phyloP scores from a whole-genome alignment of 306 rosid genomes.

The Prunus mongolica region DNA sequence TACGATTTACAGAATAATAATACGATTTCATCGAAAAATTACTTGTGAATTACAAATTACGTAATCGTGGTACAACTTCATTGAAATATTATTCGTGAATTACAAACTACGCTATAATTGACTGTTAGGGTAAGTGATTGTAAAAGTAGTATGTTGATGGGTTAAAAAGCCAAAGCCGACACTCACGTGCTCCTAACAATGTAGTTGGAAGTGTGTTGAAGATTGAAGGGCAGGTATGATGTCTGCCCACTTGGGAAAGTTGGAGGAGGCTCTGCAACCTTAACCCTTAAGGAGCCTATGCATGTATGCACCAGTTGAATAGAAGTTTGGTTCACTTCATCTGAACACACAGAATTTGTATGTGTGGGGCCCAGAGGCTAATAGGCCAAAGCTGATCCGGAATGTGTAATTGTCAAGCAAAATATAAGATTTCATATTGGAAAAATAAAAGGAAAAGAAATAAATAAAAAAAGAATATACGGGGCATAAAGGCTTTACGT shows the following conservation, averaged over 20 bases:
- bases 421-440: not conserved
- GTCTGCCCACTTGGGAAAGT: not conserved
- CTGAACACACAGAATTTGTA: not conserved
- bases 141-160: not conserved
- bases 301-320: not conserved
- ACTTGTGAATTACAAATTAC: too few species aligned
- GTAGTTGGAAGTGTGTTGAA: not conserved
- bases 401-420: not conserved
- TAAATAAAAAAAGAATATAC: not conserved
- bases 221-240: not conserved
- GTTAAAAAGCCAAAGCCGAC: not conserved
- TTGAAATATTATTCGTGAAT: too few species aligned
- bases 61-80: too few species aligned
- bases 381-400: not conserved
- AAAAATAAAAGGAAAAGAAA: not conserved
- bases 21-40: too few species aligned
- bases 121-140: too few species aligned
- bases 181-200: constrained; percentile 17
- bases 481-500: not conserved
- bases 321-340: not conserved
- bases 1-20: accelerated
- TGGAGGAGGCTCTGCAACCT: not conserved
- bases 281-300: not conserved
- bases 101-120: too few species aligned
- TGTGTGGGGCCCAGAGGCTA: not conserved